Conservation (phyloP, 2,329 filamentous ascomycete species). For the Ceratocystis eucalypticola region DNA sequence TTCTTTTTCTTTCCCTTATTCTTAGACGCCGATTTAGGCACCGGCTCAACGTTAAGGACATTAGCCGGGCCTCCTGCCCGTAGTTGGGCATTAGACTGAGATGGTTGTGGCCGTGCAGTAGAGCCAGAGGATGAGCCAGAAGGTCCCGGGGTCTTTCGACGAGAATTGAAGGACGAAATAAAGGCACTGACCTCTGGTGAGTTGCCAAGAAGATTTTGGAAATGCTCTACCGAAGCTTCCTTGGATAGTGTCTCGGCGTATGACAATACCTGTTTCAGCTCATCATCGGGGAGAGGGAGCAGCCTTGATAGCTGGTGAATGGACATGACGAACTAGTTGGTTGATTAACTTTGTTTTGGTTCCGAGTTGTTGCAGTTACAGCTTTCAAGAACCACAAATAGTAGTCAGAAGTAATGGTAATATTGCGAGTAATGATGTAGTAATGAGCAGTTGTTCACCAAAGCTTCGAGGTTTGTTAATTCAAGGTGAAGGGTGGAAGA, state of each 20-base stretch:
- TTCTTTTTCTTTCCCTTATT: constrained; percentile 44
- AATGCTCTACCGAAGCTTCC: constrained; percentile 65
- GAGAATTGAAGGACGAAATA: constrained; percentile 67
- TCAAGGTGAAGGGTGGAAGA: not conserved
- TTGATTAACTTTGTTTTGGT: not conserved
- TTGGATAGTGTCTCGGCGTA: constrained; percentile 69
- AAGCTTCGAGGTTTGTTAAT: not conserved
- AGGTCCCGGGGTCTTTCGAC: constrained; percentile 33
- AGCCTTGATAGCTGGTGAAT: constrained; percentile 60
- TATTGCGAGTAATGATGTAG: not conserved
- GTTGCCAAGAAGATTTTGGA: constrained; percentile 78
- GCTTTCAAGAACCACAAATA: not conserved
- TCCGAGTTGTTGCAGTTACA: not conserved
- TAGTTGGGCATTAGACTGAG: not conserved
- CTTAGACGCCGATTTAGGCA: constrained; percentile 35
- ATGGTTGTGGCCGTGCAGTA: constrained; percentile 5
- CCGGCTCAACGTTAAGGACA: constrained; percentile 27
- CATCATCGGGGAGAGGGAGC: constrained; percentile 71
- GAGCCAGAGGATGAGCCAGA: constrained; percentile 20
- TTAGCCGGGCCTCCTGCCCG: constrained; percentile 19
- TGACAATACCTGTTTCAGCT: constrained; percentile 69
- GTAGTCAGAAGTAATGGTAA: not conserved
- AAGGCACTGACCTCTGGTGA: constrained; percentile 65
- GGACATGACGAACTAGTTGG: constrained; percentile 32
- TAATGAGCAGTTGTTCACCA: not conserved